phyloP scores from a whole-genome alignment of 2,329 filamentous ascomycete genomes.

The Paraphoma chrysanthemicola region DNA sequence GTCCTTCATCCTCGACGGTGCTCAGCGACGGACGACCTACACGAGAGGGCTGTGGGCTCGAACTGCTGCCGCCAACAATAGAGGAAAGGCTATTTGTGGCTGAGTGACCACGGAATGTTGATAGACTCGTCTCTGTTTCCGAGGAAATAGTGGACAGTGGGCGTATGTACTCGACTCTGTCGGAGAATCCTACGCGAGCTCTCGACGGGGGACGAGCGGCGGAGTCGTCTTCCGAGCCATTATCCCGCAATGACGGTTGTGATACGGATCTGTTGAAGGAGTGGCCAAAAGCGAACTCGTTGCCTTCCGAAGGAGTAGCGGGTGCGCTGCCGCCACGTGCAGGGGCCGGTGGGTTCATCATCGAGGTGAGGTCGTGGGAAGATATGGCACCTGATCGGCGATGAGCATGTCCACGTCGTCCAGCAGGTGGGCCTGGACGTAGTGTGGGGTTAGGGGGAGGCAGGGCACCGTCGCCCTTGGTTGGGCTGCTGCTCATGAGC shows the following conservation, averaged over 20 bases:
- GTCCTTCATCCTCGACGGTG: conserved; percentile 50
- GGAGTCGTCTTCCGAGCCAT: conserved; percentile 30
- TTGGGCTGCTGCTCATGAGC: conserved; percentile 73
- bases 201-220: conserved; percentile 55
- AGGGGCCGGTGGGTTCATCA: conserved; percentile 67
- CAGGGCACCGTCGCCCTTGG: conserved; percentile 67
- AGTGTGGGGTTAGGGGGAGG: conserved; percentile 61
- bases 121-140: conserved; percentile 78
- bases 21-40: conserved; percentile 48
- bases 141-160: conserved; percentile 85
- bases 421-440: conserved; percentile 56
- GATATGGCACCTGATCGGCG: conserved; percentile 83
- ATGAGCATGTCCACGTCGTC: conserved; percentile 76
- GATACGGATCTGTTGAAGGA: conserved; percentile 46
- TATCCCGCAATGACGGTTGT: conserved; percentile 47
- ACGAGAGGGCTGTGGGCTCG: conserved; percentile 54
- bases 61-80: conserved; percentile 67
- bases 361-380: conserved; percentile 77
- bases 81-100: conserved; percentile 83
- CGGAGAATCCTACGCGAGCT: conserved; percentile 81
- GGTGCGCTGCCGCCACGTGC: conserved; percentile 69
- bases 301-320: conserved; percentile 64
- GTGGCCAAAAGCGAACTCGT: conserved; percentile 43
- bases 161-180: conserved; percentile 82
- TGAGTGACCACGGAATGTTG: conserved; percentile 74